Evolutionary conservation across 106 monocot species (phyloP).

Genomic region (Posidonia australis): DNA sequence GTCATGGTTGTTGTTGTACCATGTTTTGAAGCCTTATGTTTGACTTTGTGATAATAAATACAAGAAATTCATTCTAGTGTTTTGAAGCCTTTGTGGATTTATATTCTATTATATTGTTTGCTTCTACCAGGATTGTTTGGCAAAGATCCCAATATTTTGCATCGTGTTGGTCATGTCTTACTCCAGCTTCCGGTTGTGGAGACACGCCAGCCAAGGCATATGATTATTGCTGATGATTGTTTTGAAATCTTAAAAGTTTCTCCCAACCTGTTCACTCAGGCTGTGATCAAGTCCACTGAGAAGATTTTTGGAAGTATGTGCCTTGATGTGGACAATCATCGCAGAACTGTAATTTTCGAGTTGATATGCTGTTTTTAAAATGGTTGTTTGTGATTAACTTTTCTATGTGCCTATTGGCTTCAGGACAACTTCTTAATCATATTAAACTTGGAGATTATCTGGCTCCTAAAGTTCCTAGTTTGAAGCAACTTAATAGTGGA

Average conservation of each 20-base stretch:
- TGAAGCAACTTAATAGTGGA: slow-evolving; percentile 44
- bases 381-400: background rate
- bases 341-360: slow-evolving; percentile 1
- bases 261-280: slow-evolving; percentile 39
- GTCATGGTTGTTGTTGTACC: no score
- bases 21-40: no score
- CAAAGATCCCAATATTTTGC: slow-evolving; percentile 69
- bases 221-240: slow-evolving; percentile 90
- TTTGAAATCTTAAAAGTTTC: slow-evolving; percentile 55
- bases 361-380: background rate
- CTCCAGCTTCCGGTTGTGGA: slow-evolving; percentile 66
- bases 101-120: background rate
- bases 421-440: slow-evolving; percentile 71
- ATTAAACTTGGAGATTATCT: slow-evolving; percentile 72
- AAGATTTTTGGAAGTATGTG: slow-evolving; percentile 92
- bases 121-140: slow-evolving; percentile 61
- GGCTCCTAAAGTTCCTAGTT: slow-evolving; percentile 48
- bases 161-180: slow-evolving; percentile 64
- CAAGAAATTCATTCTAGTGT: background rate
- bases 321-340: background rate
- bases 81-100: background rate
- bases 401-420: slow-evolving; percentile 13
- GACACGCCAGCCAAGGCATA: slow-evolving; percentile 45
- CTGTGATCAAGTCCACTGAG: slow-evolving; percentile 68
- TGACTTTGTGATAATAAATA: no score